Evolutionary conservation across 176 grass and related monocot species (phyloP), one percentile per base, ranked within the genome.

Genomic region (Panicum miliaceum): DNA sequence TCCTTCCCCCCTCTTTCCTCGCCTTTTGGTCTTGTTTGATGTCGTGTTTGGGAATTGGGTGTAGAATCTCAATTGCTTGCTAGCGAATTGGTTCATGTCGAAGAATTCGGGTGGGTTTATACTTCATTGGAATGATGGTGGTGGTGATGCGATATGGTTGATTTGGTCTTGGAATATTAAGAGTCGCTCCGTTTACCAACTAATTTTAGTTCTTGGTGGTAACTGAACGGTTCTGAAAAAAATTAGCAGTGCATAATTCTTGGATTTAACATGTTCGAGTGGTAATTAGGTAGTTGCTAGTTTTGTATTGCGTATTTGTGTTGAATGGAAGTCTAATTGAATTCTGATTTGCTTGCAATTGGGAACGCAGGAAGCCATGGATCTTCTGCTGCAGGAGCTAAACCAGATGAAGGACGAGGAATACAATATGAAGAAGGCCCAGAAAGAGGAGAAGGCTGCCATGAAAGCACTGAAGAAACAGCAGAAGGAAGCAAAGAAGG

Each of bases 331-430:
- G 36, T 72, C 6, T 16, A 50, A 13, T 32, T 80, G 63, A 53
- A 8, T 46, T 19, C 8, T 61, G 3, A 13, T 45, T 27, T 71
- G 0, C 82, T 32, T 54, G 61, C 8, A 15, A 10, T 19, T 75
- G 20, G 41, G 11, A 3, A 54, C 41, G 1, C 67, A 98, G 93
- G 89, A 95, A 76, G 89, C 91, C 26, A 85, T 91, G 0, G 87
- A 89, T 83, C 57, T 93, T 11, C 84, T 98, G 83, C 22, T 95
- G 8, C 50, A 90, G 18, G 85, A 93, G 38, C 68, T 92, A 59
- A 87, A 83, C 43, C 89, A 78, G 85, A 87, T 98, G 77, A 91
- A 78, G 72, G 59, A 86, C 13, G 78, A 80, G 45, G 89, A 90
- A 7, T 84, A 76, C 19, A 75, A 72, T 63, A 73, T 67, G 89